Conservation (phyloP, 345 rosid genomes). For the Alliaria petiolata region DNA sequence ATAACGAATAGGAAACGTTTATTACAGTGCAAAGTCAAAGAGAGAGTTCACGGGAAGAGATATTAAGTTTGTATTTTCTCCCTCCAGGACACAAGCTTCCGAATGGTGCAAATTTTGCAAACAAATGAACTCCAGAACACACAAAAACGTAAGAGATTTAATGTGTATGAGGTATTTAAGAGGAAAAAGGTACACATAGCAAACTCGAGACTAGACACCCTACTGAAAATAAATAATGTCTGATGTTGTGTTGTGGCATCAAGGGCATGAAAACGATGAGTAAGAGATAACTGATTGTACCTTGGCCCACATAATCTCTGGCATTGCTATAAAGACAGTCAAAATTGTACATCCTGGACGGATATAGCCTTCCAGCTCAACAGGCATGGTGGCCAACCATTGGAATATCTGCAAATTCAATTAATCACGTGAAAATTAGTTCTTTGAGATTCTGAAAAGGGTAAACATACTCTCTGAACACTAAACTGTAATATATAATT, state of each 20-base stretch:
- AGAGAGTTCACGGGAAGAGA: not conserved
- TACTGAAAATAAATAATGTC: conserved; percentile 5
- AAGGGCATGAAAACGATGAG: not conserved
- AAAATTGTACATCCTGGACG: conserved; percentile 98
- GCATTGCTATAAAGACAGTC: conserved; percentile 87
- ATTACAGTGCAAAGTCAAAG: not conserved
- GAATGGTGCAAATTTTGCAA: not conserved
- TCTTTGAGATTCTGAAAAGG: conserved; percentile 14
- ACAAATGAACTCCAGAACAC: not conserved
- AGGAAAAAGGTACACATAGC: not conserved
- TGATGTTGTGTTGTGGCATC: not conserved
- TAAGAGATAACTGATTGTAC: conserved; percentile 33
- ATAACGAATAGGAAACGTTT: not conserved
- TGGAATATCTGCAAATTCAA: conserved; percentile 68
- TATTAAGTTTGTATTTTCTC: conserved; percentile 2
- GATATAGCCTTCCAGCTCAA: conserved; percentile 92
- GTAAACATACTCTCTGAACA: conserved; percentile 32
- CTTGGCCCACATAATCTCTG: conserved; percentile 82
- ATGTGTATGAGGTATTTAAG: not conserved
- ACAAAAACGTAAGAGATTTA: not conserved
- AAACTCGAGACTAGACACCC: not conserved
- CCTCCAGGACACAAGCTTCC: not conserved
- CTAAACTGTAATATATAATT: conserved; percentile 61
- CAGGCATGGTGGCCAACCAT: conserved; percentile 97
- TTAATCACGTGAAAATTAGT: conserved; percentile 31